Percentiles rank a stretch among this genome's conserved stretches.
Conservation (phyloP, 1,284 basidiomycete genomes). For the Schizophyllum amplum region DNA sequence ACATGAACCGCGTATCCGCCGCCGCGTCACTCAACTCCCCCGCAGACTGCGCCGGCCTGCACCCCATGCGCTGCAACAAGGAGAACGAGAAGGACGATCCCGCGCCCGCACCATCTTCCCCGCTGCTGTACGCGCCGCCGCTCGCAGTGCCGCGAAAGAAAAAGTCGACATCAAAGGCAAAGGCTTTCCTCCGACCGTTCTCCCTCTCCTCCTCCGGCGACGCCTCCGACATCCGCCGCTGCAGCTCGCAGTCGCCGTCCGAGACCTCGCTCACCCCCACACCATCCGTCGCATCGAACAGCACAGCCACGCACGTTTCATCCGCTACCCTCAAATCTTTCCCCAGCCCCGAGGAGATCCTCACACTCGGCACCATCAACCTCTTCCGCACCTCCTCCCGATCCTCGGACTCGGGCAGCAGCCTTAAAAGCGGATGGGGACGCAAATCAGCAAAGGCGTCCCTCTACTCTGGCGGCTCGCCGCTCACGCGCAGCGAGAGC, state of each 20-base stretch:
- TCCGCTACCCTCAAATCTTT: constrained; percentile 23
- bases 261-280: constrained; percentile 17
- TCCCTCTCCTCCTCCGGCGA: constrained; percentile 19
- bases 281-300: constrained; percentile 13
- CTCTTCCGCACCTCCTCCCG: constrained; percentile 40
- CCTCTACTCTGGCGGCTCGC: constrained; percentile 8
- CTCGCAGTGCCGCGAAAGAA: constrained; percentile 15
- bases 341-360: constrained; percentile 27
- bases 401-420: constrained; percentile 9
- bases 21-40: constrained; percentile 10
- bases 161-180: constrained; percentile 24
- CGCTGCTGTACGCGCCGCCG: constrained; percentile 25
- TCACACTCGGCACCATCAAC: constrained; percentile 35
- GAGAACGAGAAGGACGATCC: background rate
- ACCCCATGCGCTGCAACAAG: constrained; percentile 20
- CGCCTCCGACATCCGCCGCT: constrained; percentile 23
- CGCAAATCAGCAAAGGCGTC: constrained; percentile 10
- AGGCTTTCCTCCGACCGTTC: constrained; percentile 25
- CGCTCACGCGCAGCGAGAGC: constrained; percentile 25
- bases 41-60: constrained; percentile 23
- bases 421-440: constrained; percentile 7
- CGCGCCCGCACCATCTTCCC: constrained; percentile 17
- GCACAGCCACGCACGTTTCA: constrained; percentile 10
- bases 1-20: constrained; percentile 11
- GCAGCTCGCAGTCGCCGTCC: constrained; percentile 24